Conservation (phyloP, 1,284 basidiomycete genomes). For the Austroboletus novae-zelandiae region DNA sequence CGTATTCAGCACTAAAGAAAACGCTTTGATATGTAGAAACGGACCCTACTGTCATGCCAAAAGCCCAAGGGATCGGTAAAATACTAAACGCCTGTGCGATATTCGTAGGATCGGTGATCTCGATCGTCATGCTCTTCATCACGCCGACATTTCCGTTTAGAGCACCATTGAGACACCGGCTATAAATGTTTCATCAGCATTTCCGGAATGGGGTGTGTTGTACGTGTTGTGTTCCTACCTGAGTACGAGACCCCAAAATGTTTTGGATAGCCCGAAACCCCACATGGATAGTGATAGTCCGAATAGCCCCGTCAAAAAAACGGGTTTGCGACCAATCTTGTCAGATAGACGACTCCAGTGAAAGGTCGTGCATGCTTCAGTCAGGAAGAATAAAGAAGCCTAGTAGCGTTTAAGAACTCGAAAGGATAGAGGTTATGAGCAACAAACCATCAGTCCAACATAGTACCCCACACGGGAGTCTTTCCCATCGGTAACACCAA, state of each 20-base stretch:
- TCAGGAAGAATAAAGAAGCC: conserved; percentile 54
- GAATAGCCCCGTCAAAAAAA: conserved; percentile 57
- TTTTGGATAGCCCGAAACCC: conserved; percentile 60
- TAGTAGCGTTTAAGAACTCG: conserved; percentile 20
- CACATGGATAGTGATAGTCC: conserved; percentile 60
- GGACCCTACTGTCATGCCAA: conserved; percentile 44
- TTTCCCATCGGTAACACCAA: conserved; percentile 47
- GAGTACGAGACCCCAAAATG: conserved; percentile 53
- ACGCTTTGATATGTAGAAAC: not conserved
- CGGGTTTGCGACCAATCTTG: conserved; percentile 60
- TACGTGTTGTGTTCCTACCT: conserved; percentile 37
- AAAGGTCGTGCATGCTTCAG: conserved; percentile 54
- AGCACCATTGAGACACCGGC: conserved; percentile 38
- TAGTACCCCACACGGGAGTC: conserved; percentile 51
- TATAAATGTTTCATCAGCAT: conserved; percentile 7
- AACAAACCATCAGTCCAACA: conserved; percentile 54
- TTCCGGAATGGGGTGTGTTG: not conserved
- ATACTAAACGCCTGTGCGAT: conserved; percentile 37
- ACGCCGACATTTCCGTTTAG: conserved; percentile 49
- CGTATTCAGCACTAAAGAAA: conserved; percentile 4
- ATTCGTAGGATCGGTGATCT: conserved; percentile 39
- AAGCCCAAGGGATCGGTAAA: conserved; percentile 45
- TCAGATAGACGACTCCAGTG: conserved; percentile 70
- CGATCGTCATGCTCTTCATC: conserved; percentile 39
- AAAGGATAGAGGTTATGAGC: conserved; percentile 16